Evolutionary conservation across 2,329 filamentous ascomycete genomes (phyloP), one percentile per base, ranked within the genome.

Genomic region (Colletotrichum godetiae): DNA sequence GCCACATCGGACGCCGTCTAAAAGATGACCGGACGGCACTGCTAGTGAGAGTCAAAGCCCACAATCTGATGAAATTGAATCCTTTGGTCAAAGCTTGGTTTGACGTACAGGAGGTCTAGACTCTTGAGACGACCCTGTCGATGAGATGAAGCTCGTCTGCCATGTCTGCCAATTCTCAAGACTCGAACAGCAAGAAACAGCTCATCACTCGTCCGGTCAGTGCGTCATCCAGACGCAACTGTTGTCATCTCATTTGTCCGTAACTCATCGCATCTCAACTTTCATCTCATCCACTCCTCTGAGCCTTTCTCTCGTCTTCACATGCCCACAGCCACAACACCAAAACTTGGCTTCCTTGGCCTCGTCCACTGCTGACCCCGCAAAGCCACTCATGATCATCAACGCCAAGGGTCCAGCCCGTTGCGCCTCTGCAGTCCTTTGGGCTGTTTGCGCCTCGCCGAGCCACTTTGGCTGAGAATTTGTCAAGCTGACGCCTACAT

Each of bases 361-460:
- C 49, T 27, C 24, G 46, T 15, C 49, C 27, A 24, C 71, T 56
- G 56, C 35, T 71, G 71, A 71, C 71, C 12, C 37, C 29, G 56
- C 60, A 24, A 70, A 73, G 71, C 61, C 65, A 72, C 71, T 57
- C 60, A 65, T 69, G 66, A 66, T 71, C 55, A 46, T 35, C 29
- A 22, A 53, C 67, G 71, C 71, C 71, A 71, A 71, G 71, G 66
- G n/a, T 55, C 46, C 35, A 22, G 19, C 8, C 13, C 24, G 42
- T 65, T 60, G 67, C 67, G 60, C 70, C 59, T 58, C 53, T 27
- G 29, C 3, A 19, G 19, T 49, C 42, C 8, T 49, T 10, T 49
- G 42, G 42, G 31, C 31, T 55, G 62, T 56, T 42, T 56, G 33
- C 62, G 62, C 60, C n/a, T 29, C 62, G 33, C 62, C 33, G 33